These are phyloP conservation scores for Pseudomonodictys pantanalensis DNA, from an alignment of 495 filamentous ascomycete species.

Conservation along the genomic window DNA sequence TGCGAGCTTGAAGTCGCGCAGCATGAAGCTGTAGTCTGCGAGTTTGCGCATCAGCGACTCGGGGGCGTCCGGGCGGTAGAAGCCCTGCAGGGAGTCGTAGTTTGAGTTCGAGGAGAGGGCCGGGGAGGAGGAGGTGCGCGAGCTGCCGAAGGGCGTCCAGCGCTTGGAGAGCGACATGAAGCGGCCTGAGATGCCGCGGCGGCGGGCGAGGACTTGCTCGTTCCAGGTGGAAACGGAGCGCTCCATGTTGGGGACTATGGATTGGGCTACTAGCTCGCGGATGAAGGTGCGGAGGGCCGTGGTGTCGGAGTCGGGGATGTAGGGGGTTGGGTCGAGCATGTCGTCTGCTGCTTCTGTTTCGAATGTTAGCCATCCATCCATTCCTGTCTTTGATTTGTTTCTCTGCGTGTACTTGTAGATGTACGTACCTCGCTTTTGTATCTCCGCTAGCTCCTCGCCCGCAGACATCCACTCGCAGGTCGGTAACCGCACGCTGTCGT, in stretches of 20 bases:
- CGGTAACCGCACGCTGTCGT: constrained; percentile 81
- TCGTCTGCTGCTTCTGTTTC: constrained; percentile 49
- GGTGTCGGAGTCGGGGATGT: constrained; percentile 87
- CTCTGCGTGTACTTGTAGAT: neutral
- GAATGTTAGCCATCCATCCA: constrained; percentile 11
- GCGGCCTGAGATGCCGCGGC: constrained; percentile 80
- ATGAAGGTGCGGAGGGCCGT: constrained; percentile 83
- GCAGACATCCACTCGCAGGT: constrained; percentile 85
- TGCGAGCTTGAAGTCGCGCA: constrained; percentile 92
- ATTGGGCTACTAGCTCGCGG: constrained; percentile 89
- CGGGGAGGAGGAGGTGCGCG: constrained; percentile 48
- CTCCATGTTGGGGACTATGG: constrained; percentile 92
- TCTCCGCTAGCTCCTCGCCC: constrained; percentile 73
- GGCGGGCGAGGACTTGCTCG: constrained; percentile 88
- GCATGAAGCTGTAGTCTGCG: constrained; percentile 93
- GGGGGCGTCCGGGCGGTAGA: constrained; percentile 76
- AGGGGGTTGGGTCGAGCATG: constrained; percentile 67
- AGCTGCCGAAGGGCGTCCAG: constrained; percentile 73
- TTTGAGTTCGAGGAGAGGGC: constrained; percentile 52
- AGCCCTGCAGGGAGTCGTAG: constrained; percentile 73
- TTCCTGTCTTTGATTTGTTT: neutral
- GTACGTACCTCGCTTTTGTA: constrained; percentile 57
- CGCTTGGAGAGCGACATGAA: constrained; percentile 90
- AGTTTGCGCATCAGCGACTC: constrained; percentile 92
- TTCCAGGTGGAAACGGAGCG: constrained; percentile 88